These are phyloP conservation scores for Aspergillus biplanus DNA, from an alignment of 495 filamentous ascomycete genomes.

Conservation along the genomic window DNA sequence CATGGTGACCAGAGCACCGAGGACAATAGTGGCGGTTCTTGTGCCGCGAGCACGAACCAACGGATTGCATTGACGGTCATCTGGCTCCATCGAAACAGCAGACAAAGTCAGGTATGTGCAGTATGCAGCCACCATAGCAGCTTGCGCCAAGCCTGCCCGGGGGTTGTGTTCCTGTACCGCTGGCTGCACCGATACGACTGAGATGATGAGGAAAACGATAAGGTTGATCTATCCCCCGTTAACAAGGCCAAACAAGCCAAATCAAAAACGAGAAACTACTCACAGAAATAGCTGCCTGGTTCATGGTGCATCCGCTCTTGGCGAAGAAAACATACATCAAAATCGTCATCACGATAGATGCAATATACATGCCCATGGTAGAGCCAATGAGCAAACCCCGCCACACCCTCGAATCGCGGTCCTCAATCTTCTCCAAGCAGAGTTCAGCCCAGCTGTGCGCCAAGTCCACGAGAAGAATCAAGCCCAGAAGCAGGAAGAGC, in stretches of 20 bases:
- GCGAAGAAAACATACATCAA: constrained; percentile 99
- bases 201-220: constrained; percentile 79
- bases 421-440: constrained; percentile 91
- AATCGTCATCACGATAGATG: constrained; percentile 88
- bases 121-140: constrained; percentile 96
- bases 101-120: constrained; percentile 99
- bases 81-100: constrained; percentile 97
- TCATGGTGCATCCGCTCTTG: constrained; percentile 81
- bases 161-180: constrained; percentile 89
- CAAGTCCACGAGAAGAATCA: constrained; percentile 91
- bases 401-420: constrained; percentile 83
- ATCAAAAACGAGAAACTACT: constrained; percentile 19
- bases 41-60: constrained; percentile 85
- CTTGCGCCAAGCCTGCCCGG: constrained; percentile 90
- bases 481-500: constrained; percentile 88
- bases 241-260: constrained; percentile 11
- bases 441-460: constrained; percentile 98
- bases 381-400: constrained; percentile 85
- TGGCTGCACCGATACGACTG: constrained; percentile 85
- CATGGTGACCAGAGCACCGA: constrained; percentile 96
- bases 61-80: constrained; percentile 93
- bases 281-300: constrained; percentile 76
- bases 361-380: constrained; percentile 91
- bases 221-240: constrained; percentile 69
- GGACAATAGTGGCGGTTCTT: constrained; percentile 83